Conservation (phyloP, 2,329 filamentous ascomycete species). For the Didymella pinodella region DNA sequence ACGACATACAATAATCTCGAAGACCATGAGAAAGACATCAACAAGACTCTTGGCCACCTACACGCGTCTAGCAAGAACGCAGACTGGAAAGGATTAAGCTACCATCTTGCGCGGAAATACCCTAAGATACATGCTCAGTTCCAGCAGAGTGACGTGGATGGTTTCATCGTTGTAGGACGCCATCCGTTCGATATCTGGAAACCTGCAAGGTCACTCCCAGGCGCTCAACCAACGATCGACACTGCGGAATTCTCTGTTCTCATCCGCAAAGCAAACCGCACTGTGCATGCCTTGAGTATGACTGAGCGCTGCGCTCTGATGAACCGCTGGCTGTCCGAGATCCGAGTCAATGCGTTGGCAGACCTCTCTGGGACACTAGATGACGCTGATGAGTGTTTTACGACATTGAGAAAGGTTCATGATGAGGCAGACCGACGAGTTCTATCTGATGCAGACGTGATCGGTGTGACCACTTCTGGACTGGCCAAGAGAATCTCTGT, state of each 20-base stretch:
- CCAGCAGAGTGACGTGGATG: constrained; percentile 22
- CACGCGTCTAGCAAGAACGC: constrained; percentile 17
- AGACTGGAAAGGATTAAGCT: constrained; percentile 31
- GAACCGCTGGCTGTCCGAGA: constrained; percentile 27
- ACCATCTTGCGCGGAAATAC: constrained; percentile 25
- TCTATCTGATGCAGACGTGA: constrained; percentile 57
- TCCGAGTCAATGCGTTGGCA: constrained; percentile 20
- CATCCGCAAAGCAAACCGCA: constrained; percentile 16
- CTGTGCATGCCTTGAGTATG: constrained; percentile 23
- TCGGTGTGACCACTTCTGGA: constrained; percentile 68
- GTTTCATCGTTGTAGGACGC: constrained; percentile 28
- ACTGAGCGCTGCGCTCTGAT: constrained; percentile 26
- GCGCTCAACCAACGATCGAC: not conserved
- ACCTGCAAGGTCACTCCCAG: not conserved
- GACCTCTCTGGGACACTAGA: constrained; percentile 27
- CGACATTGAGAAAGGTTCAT: constrained; percentile 32
- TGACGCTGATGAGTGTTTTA: constrained; percentile 19
- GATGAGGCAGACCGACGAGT: constrained; percentile 53
- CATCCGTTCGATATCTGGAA: constrained; percentile 39
- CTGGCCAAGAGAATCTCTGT: constrained; percentile 63
- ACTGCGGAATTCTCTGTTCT: not conserved
- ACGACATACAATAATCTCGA: constrained; percentile 28
- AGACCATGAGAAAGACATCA: constrained; percentile 13
- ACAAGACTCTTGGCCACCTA: constrained; percentile 17
- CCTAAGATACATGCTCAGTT: constrained; percentile 33